phyloP scores from a whole-genome alignment of 305 asterid species.

The Andrographis paniculata region DNA sequence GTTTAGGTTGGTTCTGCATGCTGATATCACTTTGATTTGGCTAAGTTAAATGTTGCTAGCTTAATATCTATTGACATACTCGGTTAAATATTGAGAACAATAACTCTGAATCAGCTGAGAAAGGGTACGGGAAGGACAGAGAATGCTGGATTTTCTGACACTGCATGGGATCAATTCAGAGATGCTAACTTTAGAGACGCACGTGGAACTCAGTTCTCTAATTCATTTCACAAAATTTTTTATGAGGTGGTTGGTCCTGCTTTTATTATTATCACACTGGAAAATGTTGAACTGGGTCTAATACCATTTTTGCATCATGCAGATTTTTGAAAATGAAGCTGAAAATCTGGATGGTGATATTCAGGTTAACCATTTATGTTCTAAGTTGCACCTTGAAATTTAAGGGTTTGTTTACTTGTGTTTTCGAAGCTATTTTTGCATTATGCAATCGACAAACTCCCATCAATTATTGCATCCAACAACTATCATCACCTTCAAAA shows the following conservation, averaged over 20 bases:
- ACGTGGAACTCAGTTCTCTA: constrained; percentile 49
- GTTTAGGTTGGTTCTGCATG: constrained; percentile 1
- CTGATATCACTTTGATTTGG: constrained; percentile 8
- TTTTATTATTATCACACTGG: constrained; percentile 5
- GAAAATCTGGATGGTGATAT: constrained; percentile 48
- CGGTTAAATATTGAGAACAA: no score
- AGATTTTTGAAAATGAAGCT: constrained; percentile 71
- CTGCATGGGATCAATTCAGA: constrained; percentile 38
- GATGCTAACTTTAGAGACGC: constrained; percentile 43
- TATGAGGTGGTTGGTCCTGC: constrained; percentile 58
- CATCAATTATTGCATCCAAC: no score
- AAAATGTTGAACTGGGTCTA: constrained; percentile 10
- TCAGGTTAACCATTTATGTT: constrained; percentile 38
- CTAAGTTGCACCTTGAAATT: constrained; percentile 18
- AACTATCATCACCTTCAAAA: no score
- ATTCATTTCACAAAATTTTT: constrained; percentile 71
- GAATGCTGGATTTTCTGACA: constrained; percentile 29
- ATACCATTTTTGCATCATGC: constrained; percentile 18
- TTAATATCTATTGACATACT: background rate
- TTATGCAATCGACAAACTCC: no score
- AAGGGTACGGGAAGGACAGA: constrained; percentile 25
- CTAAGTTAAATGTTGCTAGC: background rate
- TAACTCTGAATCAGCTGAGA: constrained; percentile 39
- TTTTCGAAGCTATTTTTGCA: no score
- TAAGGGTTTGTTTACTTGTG: no score